Evolutionary conservation across 2,329 filamentous ascomycete species (phyloP), one percentile per base, ranked within the genome.

Genomic region (Fusarium neocosmosporiellum): DNA sequence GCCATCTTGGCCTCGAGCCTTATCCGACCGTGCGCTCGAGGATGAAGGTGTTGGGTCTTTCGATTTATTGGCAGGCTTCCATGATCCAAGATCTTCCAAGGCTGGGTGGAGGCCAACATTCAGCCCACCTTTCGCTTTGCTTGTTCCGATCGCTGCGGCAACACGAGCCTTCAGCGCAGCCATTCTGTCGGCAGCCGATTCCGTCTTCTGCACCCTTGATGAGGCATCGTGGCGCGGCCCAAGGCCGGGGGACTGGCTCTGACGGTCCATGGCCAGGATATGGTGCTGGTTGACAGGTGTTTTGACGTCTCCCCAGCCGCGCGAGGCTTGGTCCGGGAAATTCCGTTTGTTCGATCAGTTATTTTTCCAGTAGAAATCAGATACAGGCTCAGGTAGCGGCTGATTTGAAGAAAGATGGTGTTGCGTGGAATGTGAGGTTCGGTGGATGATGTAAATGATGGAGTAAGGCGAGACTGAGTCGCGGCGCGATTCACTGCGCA

Each of bases 141-240:
- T 87, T 22, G 84, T 84, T 70, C 85, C 89, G 54, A 94, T 92
- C 61, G 93, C 93, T 58, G 93, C 93, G 55, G 93, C 92, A 14
- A 96, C 92, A 75, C 94, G 89, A 27, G 93, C 93, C 81, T 93
- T 95, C 79, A 97, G 88, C 48, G 93, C 92, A 55, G 94, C 94
- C 73, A 96, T 86, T 72, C 89, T 87, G 82, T 94, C 87, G 78
- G 91, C 87, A 71, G 89, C 85, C 20, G 88, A 87, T 72, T 90
- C 85, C 54, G 86, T 77, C 76, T 90, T 87, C 78, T 89, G 86
- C 34, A 91, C 82, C 68, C 88, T 85, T 27, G 87, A 88, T 7
- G 85, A 81, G 46, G 82, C 78, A 81, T 91, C 89, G 75, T 87
- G 87, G 54, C 87, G 87, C 66, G 88, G 88, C 31, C 85, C 87